Evolutionary conservation across 2,329 filamentous ascomycete genomes (phyloP), one percentile per base, ranked within the genome.

Genomic region (Ampelomyces quisqualis): DNA sequence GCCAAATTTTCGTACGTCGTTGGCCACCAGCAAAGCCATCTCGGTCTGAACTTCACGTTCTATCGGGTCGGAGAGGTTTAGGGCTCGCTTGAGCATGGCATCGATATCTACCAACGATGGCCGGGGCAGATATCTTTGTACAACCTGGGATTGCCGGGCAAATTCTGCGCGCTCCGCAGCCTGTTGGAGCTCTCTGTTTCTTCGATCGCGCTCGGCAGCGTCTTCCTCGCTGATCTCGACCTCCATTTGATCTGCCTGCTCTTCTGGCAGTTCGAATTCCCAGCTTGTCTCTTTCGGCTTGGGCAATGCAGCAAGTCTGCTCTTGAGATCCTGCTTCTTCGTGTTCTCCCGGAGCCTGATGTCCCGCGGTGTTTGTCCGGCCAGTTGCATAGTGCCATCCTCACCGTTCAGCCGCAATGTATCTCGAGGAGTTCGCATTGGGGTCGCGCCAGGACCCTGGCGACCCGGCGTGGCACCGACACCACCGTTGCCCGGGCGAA

Each of bases 201-300:
- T 82, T 31, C 80, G 79, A 64, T 95, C 89, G 23, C 87, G 81
- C 51, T 90, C 82, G 11, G 87, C 89, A 17, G 81, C 77, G 58
- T 85, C 82, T 65, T 85, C 82, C 57, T 80, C 79, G n/a, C 72
- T 73, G 6, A 78, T 61, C 36, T 83, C 76, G 30, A 77, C 73
- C 2, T 67, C 66, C 34, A 65, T 56, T 3, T 72, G 60, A 54
- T 93, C 88, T 47, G 79, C 74, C 49, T 86, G 77, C 50, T 95
- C 90, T 27, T 94, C 89, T 0, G 91, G 91, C 22, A 95, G 73
- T 64, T 96, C 91, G 31, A 97, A 81, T 55, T 97, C 93, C 85
- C 88, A 97, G 53, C 96, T 90, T 0, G 82, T 86, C 61, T 95
- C 89, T 62, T 95, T 96, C 0, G 93, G 93, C 61, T 88, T 94